Evolutionary conservation across 352 stramenopile species (phyloP).

Genomic region (Phytophthora sp.): DNA sequence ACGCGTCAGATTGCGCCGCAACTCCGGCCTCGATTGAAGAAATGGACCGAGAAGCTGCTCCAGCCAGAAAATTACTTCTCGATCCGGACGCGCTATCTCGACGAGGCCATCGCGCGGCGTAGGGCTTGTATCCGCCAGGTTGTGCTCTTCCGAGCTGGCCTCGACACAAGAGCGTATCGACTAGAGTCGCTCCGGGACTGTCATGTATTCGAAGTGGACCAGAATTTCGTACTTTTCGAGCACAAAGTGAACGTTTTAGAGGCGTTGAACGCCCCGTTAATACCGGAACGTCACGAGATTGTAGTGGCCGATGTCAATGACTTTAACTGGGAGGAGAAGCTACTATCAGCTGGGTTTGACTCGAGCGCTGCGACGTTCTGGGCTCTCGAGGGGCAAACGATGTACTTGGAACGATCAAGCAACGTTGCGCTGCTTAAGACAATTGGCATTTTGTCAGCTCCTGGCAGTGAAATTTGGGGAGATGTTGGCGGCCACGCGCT

Average conservation of each 20-base stretch:
- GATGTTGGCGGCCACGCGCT: conserved; percentile 42
- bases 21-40: conserved; percentile 7
- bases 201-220: conserved; percentile 52
- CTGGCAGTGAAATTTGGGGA: conserved; percentile 48
- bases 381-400: conserved; percentile 49
- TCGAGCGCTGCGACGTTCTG: conserved; percentile 49
- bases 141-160: conserved; percentile 51
- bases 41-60: conserved; percentile 1
- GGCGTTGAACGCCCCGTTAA: conserved; percentile 22
- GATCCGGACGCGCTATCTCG: conserved; percentile 5
- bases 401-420: conserved; percentile 41
- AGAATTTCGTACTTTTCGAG: conserved; percentile 43
- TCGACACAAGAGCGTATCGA: conserved; percentile 55
- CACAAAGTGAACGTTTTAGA: conserved; percentile 47
- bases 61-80: conserved; percentile 16
- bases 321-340: conserved; percentile 46
- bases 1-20: conserved; percentile 14
- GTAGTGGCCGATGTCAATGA: conserved; percentile 49
- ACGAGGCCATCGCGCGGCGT: conserved; percentile 3
- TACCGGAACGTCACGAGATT: conserved; percentile 41
- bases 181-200: conserved; percentile 37
- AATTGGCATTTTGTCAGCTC: conserved; percentile 48
- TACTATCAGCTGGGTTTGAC: conserved; percentile 44
- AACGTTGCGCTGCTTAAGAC: conserved; percentile 50
- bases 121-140: conserved; percentile 36